phyloP scores from a whole-genome alignment of 2,329 filamentous ascomycete genomes.

The Phoma sp. region DNA sequence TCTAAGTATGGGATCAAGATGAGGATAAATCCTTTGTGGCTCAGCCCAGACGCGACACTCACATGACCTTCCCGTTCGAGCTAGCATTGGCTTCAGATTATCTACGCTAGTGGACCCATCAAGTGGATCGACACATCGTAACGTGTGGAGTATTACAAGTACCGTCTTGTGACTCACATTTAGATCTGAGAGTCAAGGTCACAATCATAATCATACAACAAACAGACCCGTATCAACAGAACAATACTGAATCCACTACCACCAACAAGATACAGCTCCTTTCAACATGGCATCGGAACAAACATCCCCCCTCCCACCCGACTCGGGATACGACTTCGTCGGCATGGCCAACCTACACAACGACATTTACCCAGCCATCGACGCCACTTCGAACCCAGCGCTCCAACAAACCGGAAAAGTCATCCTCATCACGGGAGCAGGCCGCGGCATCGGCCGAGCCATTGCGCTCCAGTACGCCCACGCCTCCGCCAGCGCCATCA shows the following conservation, averaged over 20 bases:
- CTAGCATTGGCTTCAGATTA: background rate
- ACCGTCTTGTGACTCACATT: background rate
- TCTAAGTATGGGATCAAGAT: too few species aligned
- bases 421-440: slow-evolving; percentile 63
- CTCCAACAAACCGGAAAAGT: slow-evolving; percentile 48
- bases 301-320: slow-evolving; percentile 3
- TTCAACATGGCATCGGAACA: background rate
- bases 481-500: slow-evolving; percentile 60
- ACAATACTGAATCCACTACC: background rate
- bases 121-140: background rate
- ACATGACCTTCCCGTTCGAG: background rate
- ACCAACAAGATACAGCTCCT: background rate
- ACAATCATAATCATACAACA: too few species aligned
- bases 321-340: slow-evolving; percentile 24
- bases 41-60: background rate
- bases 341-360: slow-evolving; percentile 42
- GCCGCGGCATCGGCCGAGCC: slow-evolving; percentile 61
- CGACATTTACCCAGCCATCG: slow-evolving; percentile 63
- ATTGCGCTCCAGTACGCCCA: slow-evolving; percentile 63
- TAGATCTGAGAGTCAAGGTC: too few species aligned
- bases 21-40: too few species aligned
- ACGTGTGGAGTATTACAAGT: background rate
- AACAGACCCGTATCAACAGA: too few species aligned
- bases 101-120: background rate
- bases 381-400: slow-evolving; percentile 46